Conservation (phyloP, 768 basidiomycete species). For the Panellus pusillus region DNA sequence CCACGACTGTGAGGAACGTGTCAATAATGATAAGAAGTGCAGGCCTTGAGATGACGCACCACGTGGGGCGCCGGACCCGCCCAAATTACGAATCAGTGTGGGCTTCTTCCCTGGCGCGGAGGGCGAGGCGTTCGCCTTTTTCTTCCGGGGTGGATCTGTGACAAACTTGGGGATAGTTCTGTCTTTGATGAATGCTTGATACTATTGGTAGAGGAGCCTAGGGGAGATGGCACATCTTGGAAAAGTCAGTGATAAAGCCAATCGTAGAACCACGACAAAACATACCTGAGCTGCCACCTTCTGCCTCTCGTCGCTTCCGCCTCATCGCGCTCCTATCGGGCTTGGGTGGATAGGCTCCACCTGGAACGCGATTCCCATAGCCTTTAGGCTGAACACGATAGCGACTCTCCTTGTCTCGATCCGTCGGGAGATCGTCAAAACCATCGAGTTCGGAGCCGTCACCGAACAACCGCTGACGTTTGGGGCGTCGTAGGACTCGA, state of each 20-base stretch:
- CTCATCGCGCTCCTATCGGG: constrained; percentile 58
- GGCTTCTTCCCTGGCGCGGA: constrained; percentile 64
- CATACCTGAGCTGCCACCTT: constrained; percentile 43
- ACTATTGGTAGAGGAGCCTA: constrained; percentile 46
- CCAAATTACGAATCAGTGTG: constrained; percentile 84
- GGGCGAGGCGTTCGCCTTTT: constrained; percentile 53
- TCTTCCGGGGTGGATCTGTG: constrained; percentile 42
- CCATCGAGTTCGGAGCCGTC: constrained; percentile 89
- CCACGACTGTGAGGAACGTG: constrained; percentile 62
- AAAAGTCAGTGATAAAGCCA: neutral
- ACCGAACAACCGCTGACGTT: constrained; percentile 73
- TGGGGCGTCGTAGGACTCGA: constrained; percentile 73
- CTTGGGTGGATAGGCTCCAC: constrained; percentile 46
- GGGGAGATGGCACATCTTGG: constrained; percentile 22
- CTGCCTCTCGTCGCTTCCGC: constrained; percentile 53
- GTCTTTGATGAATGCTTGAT: constrained; percentile 59
- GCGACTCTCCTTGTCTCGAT: constrained; percentile 76
- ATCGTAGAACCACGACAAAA: constrained; percentile 1
- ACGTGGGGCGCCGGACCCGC: constrained; percentile 66
- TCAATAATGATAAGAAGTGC: neutral
- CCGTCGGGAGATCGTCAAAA: constrained; percentile 85
- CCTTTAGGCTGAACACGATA: constrained; percentile 77
- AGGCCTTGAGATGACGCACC: constrained; percentile 43
- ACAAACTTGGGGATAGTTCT: constrained; percentile 48
- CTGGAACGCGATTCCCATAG: constrained; percentile 61